These are phyloP conservation scores for Ganoderma leucocontextum DNA, from an alignment of 1,284 basidiomycete genomes.

Conservation along the genomic window DNA sequence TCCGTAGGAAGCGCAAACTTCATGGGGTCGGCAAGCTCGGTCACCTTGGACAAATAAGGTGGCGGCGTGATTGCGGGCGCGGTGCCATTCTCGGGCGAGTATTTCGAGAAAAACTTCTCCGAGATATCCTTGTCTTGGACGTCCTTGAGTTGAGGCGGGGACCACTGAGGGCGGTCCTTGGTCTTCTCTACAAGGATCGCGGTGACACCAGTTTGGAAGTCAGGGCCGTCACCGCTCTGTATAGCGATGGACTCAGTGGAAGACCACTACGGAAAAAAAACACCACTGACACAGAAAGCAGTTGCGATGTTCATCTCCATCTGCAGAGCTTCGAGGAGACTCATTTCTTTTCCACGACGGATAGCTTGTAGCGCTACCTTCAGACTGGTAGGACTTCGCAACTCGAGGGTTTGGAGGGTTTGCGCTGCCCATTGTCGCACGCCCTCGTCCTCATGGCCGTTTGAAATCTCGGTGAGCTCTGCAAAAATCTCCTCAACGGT, in stretches of 20 bases:
- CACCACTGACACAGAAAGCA: conserved; percentile 78
- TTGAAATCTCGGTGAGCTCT: conserved; percentile 58
- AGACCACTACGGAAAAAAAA: conserved; percentile 4
- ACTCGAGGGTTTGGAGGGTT: conserved; percentile 69
- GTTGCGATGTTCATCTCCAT: conserved; percentile 87
- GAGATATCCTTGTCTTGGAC: conserved; percentile 63
- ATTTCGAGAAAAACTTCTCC: conserved; percentile 64
- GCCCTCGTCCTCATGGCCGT: conserved; percentile 50
- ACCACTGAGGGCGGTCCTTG: conserved; percentile 67
- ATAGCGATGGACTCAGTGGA: conserved; percentile 4
- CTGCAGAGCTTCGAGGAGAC: conserved; percentile 73
- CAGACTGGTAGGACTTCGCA: conserved; percentile 90
- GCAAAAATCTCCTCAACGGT: conserved; percentile 76
- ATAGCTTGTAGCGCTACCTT: conserved; percentile 86
- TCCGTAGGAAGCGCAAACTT: conserved; percentile 75
- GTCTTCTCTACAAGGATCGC: conserved; percentile 77
- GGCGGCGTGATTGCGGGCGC: conserved; percentile 61
- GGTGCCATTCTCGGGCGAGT: conserved; percentile 39
- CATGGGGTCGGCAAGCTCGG: conserved; percentile 52
- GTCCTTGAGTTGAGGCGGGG: conserved; percentile 64
- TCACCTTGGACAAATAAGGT: conserved; percentile 40
- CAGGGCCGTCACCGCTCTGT: conserved; percentile 78
- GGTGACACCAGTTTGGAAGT: conserved; percentile 85
- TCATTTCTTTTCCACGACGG: conserved; percentile 69
- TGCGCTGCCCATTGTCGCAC: conserved; percentile 78